Base-by-base conservation (phyloP, 2,329 filamentous ascomycete species). In the Aspergillus pseudoviridinutans region DNA sequence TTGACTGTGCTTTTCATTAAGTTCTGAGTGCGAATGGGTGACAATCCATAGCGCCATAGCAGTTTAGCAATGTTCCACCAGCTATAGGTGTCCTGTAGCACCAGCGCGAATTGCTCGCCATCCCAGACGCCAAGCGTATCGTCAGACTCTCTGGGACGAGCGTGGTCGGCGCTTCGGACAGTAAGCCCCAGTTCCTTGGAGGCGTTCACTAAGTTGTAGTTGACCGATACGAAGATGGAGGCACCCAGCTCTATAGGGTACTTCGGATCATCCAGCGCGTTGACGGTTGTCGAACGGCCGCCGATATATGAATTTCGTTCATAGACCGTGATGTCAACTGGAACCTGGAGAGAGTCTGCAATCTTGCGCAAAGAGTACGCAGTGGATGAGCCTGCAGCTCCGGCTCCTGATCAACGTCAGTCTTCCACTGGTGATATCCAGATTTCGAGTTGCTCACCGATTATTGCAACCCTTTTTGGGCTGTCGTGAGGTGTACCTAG, bases 141-240 rank as follows among this genome's bases (percentile, higher is more conserved):
- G 8, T 66, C 62, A 47, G 78, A 61, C 42, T 77, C 76, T 12
- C 71, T 71, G 3, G 78, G 74, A 14, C 81, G 82, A 20, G 80
- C 77, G 35, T 81, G 76, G 7, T 76, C 71, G 32, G 76, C 73
- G 20, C 79, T 76, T n/a, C 72, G 76, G 2, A 85, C 76, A 0
- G 78, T 76, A 3, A 99, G 84, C n/a, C 84, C 84, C 69, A 96
- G 92, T 14, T 84, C 80, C 32, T 82, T 76, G 7, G 84, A 86
- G 0, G 92, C 89, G 55, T 89, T 87, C 66, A 87, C 84, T 42
- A 99, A 82, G 66, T 96, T 96, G 42, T 86, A 79, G 69, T 97
- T 99, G 47, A 89, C 84, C 51, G 88, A 74, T 49, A 97, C 90
- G 70, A 97, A 99, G 66, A 97, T 96, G 60, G 89, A 93, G 10